Evolutionary conservation across 1,139 yeast genomes (phyloP).

Genomic region (Protomyces pachydermus): DNA sequence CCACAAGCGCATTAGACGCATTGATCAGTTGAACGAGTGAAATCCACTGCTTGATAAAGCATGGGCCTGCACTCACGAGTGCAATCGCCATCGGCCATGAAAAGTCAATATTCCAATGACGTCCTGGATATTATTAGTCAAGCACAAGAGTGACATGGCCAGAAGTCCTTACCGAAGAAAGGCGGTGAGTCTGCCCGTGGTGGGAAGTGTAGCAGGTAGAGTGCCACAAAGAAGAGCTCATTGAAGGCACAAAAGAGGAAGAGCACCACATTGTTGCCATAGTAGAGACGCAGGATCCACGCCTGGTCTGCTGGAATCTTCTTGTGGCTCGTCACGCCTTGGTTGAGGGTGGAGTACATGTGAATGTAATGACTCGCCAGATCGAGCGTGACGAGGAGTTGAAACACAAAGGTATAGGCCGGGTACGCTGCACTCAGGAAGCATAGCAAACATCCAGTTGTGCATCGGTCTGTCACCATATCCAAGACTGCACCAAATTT

Average conservation of each 20-base stretch:
- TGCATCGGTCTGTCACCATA: constrained; percentile 98
- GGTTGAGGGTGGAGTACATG: constrained; percentile 87
- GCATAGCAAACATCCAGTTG: constrained; percentile 85
- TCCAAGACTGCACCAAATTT: constrained; percentile 93
- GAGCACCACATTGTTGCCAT: constrained; percentile 73
- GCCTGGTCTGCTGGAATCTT: constrained; percentile 67
- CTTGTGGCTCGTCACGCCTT: constrained; percentile 81
- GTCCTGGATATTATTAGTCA: constrained; percentile 24
- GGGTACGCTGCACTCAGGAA: constrained; percentile 81
- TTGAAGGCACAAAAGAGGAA: constrained; percentile 88
- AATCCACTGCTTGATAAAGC: constrained; percentile 64
- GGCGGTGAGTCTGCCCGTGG: constrained; percentile 36
- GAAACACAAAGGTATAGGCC: constrained; percentile 62
- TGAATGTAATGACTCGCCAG: constrained; percentile 96
- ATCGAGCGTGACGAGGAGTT: constrained; percentile 77
- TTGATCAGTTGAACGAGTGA: constrained; percentile 81
- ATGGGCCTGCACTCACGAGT: constrained; percentile 15
- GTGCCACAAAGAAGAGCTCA: constrained; percentile 85
- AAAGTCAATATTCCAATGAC: constrained; percentile 31
- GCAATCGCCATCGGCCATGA: constrained; percentile 26
- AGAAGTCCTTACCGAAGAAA: constrained; percentile 12
- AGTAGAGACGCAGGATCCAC: constrained; percentile 73
- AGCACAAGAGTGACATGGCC: constrained; percentile 38
- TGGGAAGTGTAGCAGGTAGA: constrained; percentile 70
- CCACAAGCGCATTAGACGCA: constrained; percentile 79